Evolutionary conservation across 2,329 filamentous ascomycete genomes (phyloP), one percentile per base, ranked within the genome.

Genomic region (Eutypella sp.): DNA sequence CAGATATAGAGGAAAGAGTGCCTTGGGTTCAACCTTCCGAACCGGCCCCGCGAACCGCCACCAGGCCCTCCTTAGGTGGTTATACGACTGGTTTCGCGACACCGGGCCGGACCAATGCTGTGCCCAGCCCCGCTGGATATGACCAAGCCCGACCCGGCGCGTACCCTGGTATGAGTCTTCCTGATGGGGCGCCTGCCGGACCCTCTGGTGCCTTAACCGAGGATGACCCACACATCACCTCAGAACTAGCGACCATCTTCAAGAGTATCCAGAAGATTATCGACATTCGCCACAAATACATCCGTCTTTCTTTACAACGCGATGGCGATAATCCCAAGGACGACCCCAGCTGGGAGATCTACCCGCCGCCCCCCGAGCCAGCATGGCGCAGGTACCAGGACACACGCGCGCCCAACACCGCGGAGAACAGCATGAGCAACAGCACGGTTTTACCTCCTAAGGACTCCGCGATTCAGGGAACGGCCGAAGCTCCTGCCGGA

Each of bases 191-290:
- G 43, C 79, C 81, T 15, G 62, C 82, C n/a, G 81, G 81, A 3
- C 73, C 78, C 52, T 79, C 83, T 25, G 79, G 79, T 57, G 84
- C 82, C 8, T 81, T 85, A 55, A 82, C 82, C 38, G 78, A 86
- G 45, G 84, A 79, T 39, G 89, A 95, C 57, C 81, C 86, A 33
- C 84, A 86, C 43, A 85, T 97, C 55, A 89, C 89, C 2, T 77
- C 86, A 2, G 93, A 99, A 67, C 72, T 99, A 53, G 82, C 81
- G 57, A 78, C 82, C 18, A 96, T 99, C 54, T 96, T 95, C 58
- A 84, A 83, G 53, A 95, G 93, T 55, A 89, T 99, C 46, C 88
- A 95, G 63, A 85, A 86, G 55, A 81, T 97, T n/a, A 69, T 96
- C 39, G 89, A 96, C 57, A 75, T 91, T 34, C 82, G 93, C 49